Conservation (phyloP, 176 grass and related monocot genomes). For the Hyparrhenia diplandra region DNA sequence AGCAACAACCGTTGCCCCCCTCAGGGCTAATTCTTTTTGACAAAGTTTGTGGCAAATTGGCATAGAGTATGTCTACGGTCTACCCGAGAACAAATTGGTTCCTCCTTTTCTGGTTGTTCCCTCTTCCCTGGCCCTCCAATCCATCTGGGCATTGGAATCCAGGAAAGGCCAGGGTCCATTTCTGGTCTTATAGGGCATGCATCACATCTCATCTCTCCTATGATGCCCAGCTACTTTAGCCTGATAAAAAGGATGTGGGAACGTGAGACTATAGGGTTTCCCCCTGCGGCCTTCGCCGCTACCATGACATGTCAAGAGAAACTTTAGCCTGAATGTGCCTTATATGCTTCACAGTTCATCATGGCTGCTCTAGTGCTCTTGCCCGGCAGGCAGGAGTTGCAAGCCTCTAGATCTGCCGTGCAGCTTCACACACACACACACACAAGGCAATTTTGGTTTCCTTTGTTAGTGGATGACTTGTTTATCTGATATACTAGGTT, state of each 20-base stretch:
- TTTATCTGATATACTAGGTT: not conserved
- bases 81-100: constrained; percentile 26
- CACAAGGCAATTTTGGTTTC: not conserved
- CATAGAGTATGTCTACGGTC: constrained; percentile 32
- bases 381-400: constrained; percentile 3
- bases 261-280: constrained; percentile 22
- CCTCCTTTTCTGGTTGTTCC: constrained; percentile 27
- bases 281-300: not conserved
- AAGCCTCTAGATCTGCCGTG: not conserved
- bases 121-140: constrained; percentile 34
- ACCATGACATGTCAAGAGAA: constrained; percentile 21
- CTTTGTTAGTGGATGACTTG: not conserved
- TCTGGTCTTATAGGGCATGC: constrained; percentile 25
- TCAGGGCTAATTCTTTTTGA: constrained; percentile 34
- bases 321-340: constrained; percentile 28
- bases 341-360: constrained; percentile 17
- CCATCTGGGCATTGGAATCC: constrained; percentile 49
- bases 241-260: constrained; percentile 22
- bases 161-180: constrained; percentile 42
- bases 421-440: not conserved
- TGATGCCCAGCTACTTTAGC: constrained; percentile 54
- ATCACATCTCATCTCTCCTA: constrained; percentile 23
- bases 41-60: constrained; percentile 34
- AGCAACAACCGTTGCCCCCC: constrained; percentile 32
- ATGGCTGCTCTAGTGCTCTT: constrained; percentile 19